Percentiles rank a stretch among this genome's conserved stretches.
phyloP scores from a whole-genome alignment of 2,329 filamentous ascomycete genomes.

The Phaeosphaeriaceae sp. region DNA sequence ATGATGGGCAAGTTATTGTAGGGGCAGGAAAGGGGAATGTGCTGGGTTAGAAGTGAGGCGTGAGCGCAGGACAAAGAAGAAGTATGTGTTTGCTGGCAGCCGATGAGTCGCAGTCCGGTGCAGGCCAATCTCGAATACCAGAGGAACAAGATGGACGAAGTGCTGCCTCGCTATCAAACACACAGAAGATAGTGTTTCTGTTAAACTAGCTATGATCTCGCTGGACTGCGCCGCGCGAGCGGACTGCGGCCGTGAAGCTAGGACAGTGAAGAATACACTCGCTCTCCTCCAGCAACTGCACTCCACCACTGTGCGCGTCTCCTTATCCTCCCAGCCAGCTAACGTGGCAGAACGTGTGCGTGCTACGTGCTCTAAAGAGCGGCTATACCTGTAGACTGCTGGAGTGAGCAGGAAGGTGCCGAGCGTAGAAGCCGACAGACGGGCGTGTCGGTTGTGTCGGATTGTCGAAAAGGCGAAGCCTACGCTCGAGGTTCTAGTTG shows the following conservation, averaged over 20 bases:
- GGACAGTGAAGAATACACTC: constrained; percentile 43
- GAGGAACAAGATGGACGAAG: constrained; percentile 46
- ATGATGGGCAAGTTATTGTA: constrained; percentile 58
- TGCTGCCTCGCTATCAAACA: constrained; percentile 51
- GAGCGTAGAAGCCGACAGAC: constrained; percentile 2
- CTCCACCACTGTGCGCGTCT: constrained; percentile 37
- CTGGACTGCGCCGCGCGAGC: constrained; percentile 42
- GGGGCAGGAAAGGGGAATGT: constrained; percentile 16
- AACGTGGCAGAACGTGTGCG: constrained; percentile 23
- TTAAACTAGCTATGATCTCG: constrained; percentile 58
- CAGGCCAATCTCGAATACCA: constrained; percentile 37
- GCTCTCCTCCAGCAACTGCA: constrained; percentile 43
- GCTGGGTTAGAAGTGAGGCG: constrained; percentile 35
- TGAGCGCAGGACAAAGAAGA: constrained; percentile 25
- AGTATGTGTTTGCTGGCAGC: constrained; percentile 30
- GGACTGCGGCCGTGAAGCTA: constrained; percentile 40
- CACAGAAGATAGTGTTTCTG: constrained; percentile 51
- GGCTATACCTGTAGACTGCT: constrained; percentile 12
- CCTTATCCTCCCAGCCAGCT: constrained; percentile 40
- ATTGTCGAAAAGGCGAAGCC: background rate
- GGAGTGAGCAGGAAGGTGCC: constrained; percentile 11
- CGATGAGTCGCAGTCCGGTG: constrained; percentile 31
- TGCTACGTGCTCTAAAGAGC: constrained; percentile 17
- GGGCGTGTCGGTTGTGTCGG: background rate
- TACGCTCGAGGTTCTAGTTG: background rate